Base-by-base conservation (phyloP, 371 early-diverging fungal species). In the Amoeboaphelidium protococcarum region DNA sequence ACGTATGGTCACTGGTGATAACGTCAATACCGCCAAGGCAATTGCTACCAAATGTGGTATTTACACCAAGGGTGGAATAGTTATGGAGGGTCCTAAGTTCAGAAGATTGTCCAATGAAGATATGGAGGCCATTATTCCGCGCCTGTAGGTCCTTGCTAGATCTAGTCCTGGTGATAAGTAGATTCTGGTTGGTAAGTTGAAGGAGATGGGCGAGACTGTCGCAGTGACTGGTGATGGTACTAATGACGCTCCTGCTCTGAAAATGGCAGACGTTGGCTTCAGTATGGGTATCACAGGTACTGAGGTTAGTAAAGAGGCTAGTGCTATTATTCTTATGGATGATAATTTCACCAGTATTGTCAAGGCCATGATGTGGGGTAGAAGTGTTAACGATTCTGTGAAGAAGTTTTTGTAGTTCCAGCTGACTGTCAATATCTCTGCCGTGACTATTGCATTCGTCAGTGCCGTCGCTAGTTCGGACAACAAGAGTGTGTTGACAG, bases 1-100 rank as follows among this genome's bases (percentile, higher is more conserved):
- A 3, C 69, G 78, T 1, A 85, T 84, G 83, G 79, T 85, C 4
- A 82, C 82, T 20, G 82, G 82, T 45, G 82, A 82, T 53, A 74
- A 76, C 50, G 57, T 78, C 51, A 45, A 66, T 44, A 80, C 77
- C n/a, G 80, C 82, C 23, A 66, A 67, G 51, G 64, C 69, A 16
- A 77, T 82, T 50, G 81, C 80, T 12, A 58, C 59, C 20, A 71
- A 78, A 54, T 72, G 73, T 47, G 72, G 72, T 25, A 78, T 82
- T 45, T 69, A 69, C 46, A 64, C 58, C 0, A 50, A 59, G 20
- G 71, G 73, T 21, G 66, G 74, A 20, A 48, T 67, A 13, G 67
- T 69, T 13, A 73, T 82, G 66, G 73, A 72, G 45, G 82, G 81
- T 1, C 64, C 73, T 13, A 59, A 58, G 1, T 77, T 80, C 61